Base-by-base conservation (phyloP, 108 stramenopile genomes). In the Cylindrotheca fusiformis region DNA sequence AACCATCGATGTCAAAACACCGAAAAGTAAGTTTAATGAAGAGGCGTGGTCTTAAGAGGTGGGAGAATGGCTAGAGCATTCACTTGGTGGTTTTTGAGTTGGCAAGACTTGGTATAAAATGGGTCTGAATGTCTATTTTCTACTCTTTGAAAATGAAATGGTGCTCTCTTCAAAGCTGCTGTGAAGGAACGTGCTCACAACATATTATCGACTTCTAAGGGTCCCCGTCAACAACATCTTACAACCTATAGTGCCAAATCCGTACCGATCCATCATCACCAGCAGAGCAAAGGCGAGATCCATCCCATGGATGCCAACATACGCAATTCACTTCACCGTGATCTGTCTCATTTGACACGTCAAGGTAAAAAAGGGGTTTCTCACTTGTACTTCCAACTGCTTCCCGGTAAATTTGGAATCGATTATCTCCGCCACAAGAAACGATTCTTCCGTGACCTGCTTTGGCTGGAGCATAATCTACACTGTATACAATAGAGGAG, bases 281-380 rank as follows among this genome's bases (percentile, higher is more conserved):
- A n/a, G 78, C 85, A 12, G 91, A 85, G 3, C 81, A 82, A 27
- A 96, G 67, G 12, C 87, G 32, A 12, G 63, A 87, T 5, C 90
- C 84, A 62, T 87, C 88, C 41, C 26, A 55, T 4, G 98, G 98
- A 71, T 90, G 91, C 97, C 97, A 99, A 45, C 82, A 61, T 3
- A 98, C 96, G 60, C 94, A 94, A 78, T 99, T 99, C 33, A 98
- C 90, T 71, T 99, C 97, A 6, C 75, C 87, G 61, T 97, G 95
- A 0, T 81, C 86, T 26, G 59, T 55, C 0, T 70, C 55, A 4
- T 58, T 71, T 12, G 68, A 50, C 3, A 60, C 77, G 47, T 81
- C 95, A 10, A 85, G 23, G 19, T 74, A 44, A 76, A 88, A 91
- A 55, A 80, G 71, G 28, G 87, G 88, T 48, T 76, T 65, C 51